Conservation (phyloP, 2,329 filamentous ascomycete genomes). For the Clonostachys rosea region DNA sequence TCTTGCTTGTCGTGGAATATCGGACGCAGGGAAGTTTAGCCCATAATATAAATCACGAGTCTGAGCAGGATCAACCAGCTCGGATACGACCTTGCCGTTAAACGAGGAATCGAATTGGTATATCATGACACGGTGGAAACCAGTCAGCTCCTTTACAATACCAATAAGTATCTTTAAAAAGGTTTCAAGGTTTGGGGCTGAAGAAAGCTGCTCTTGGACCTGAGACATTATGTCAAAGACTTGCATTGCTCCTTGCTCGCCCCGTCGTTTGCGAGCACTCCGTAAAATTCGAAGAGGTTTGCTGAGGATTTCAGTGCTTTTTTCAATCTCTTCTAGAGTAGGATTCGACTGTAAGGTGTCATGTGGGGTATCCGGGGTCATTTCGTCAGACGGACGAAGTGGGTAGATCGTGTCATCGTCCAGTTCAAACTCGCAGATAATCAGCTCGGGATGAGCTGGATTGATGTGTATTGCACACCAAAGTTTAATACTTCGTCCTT, state of each 20-base stretch:
- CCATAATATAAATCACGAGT: conserved; percentile 85
- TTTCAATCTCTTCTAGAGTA: conserved; percentile 66
- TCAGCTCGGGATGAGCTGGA: conserved; percentile 59
- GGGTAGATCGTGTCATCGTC: conserved; percentile 72
- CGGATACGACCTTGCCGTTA: conserved; percentile 84
- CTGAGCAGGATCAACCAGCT: conserved; percentile 74
- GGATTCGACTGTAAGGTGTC: conserved; percentile 72
- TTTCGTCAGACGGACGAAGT: conserved; percentile 56
- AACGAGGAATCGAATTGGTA: conserved; percentile 83
- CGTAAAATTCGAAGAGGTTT: conserved; percentile 73
- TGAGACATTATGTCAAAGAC: conserved; percentile 91
- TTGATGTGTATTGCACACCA: conserved; percentile 87
- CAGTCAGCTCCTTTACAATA: conserved; percentile 83
- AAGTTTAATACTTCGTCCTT: conserved; percentile 58
- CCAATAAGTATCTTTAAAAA: conserved; percentile 81
- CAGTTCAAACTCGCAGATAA: conserved; percentile 86
- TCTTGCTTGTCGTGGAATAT: conserved; percentile 79
- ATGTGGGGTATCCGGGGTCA: conserved; percentile 58
- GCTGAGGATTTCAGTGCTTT: conserved; percentile 72
- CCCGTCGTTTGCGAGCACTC: conserved; percentile 69
- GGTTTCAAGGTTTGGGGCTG: conserved; percentile 62
- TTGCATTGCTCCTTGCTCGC: conserved; percentile 80
- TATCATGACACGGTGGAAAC: conserved; percentile 89
- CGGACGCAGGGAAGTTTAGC: conserved; percentile 81
- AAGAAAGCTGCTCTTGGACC: conserved; percentile 79